A percentile compares a stretch with the other conserved stretches of the same genome.
Conservation (phyloP, 106 monocot genomes). For the Vanilla planifolia region DNA sequence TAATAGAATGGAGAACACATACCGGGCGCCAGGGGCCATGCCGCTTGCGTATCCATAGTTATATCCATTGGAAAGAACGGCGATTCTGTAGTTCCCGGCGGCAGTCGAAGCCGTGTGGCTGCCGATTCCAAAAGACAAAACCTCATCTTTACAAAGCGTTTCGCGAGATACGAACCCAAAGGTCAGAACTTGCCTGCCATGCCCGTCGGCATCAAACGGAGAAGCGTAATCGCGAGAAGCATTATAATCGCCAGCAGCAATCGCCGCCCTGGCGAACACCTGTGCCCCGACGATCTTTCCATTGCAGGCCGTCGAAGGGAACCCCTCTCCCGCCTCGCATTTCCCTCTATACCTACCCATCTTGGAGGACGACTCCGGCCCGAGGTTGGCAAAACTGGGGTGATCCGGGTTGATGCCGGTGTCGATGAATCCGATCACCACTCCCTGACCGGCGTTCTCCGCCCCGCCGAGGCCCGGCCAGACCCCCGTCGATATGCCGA, state of each 20-base stretch:
- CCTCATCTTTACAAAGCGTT: too few species aligned
- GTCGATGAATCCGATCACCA: conserved; percentile 79
- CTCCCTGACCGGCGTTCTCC: conserved; percentile 45
- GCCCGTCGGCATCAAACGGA: conserved; percentile 76
- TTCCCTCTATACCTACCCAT: conserved; percentile 37
- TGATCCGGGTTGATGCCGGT: conserved; percentile 68
- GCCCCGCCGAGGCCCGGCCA: conserved; percentile 62
- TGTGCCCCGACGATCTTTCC: conserved; percentile 74
- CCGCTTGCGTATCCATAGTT: conserved; percentile 68
- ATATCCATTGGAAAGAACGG: conserved; percentile 30
- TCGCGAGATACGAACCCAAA: too few species aligned
- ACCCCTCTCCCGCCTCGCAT: conserved; percentile 50
- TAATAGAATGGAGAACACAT: too few species aligned
- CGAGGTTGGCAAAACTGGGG: conserved; percentile 48
- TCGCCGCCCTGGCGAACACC: conserved; percentile 55
- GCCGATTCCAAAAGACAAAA: too few species aligned
- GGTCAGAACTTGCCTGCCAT: conserved; percentile 74
- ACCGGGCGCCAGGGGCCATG: conserved; percentile 67
- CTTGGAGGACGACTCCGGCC: neutral
- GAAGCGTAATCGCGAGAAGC: conserved; percentile 50
- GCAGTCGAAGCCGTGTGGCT: conserved; percentile 62
- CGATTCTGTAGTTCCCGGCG: conserved; percentile 48
- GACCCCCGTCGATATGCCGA: conserved; percentile 36
- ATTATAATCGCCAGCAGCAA: conserved; percentile 54
- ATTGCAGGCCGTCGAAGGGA: conserved; percentile 49